Evolutionary conservation across 176 grass and related monocot genomes (phyloP), one percentile per base, ranked within the genome.

Genomic region (Zizania latifolia): DNA sequence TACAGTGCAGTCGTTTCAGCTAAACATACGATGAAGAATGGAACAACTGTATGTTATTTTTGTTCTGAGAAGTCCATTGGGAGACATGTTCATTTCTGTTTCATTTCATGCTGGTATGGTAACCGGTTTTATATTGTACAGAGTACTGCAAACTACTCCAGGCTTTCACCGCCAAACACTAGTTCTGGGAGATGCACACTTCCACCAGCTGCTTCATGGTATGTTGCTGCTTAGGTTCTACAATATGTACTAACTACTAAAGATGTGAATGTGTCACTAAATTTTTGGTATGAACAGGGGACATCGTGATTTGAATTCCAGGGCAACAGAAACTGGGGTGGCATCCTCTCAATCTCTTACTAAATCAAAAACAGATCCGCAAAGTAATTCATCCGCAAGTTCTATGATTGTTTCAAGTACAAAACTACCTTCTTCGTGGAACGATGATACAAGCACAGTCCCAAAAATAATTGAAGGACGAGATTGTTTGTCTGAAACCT

Each of bases 201-300:
- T 59, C 91, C 92, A 79, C 56, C 81, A 76, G 79, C 87, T 82
- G 74, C 95, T 76, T 90, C 95, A 27, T 99, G 95, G 95, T 99
- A 92, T 57, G 44, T 11, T 84, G 46, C 58, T 43, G 71, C 39
- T 86, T 41, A 38, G 36, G 27, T 15, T 53, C 41, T 68, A 19
- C 28, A 38, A 35, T 45, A 75, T 36, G 36, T 40, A 36, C 70
- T n/a, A n/a, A n/a, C n/a, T n/a, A n/a, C n/a, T 58, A 71, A n/a
- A 79, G 80, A 43, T 79, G 64, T 59, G 8, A 78, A 70, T 19
- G 1, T 30, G 13, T 55, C 88, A 48, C 50, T 81, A 75, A 86
- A 37, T 43, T 74, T 35, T 58, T 12, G 30, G 5, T 53, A 59
- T 81, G 53, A 35, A 13, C 82, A 99, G 95, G 95, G 95, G 87